Conservation (phyloP, 192 early-diverging fungal genomes). For the Backusella parvicylindrica region DNA sequence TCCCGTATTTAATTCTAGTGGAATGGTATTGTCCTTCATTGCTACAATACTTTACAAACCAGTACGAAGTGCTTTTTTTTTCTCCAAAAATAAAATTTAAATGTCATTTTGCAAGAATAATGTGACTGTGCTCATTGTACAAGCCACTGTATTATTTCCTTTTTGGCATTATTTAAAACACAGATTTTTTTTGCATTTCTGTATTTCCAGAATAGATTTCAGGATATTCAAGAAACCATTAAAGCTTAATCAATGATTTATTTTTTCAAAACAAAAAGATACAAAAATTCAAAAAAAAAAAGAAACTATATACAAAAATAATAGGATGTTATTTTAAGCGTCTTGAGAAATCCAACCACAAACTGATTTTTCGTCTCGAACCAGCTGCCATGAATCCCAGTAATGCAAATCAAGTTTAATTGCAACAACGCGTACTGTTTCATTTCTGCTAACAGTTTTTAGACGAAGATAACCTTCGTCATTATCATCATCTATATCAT, state of each 20-base stretch:
- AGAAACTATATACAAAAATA: neutral
- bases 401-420: constrained; percentile 74
- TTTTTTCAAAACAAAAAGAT: neutral
- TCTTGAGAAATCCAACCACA: constrained; percentile 48
- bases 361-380: constrained; percentile 40
- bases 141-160: neutral
- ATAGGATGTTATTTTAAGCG: neutral
- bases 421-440: constrained; percentile 64
- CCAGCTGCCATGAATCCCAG: constrained; percentile 69
- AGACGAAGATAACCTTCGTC: constrained; percentile 56
- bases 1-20: constrained; percentile 60
- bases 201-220: too few species aligned
- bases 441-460: constrained; percentile 53
- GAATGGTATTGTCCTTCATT: constrained; percentile 40
- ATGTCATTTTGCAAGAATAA: neutral
- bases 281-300: neutral
- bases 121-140: neutral
- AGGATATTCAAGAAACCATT: too few species aligned
- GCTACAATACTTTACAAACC: constrained; percentile 4
- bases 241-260: too few species aligned
- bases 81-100: neutral
- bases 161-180: neutral
- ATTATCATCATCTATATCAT: constrained; percentile 44
- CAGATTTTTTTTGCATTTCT: too few species aligned
- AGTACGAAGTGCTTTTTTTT: neutral